phyloP scores from a whole-genome alignment of 208 protist genomes.

The Jaenimonas drosophilae region DNA sequence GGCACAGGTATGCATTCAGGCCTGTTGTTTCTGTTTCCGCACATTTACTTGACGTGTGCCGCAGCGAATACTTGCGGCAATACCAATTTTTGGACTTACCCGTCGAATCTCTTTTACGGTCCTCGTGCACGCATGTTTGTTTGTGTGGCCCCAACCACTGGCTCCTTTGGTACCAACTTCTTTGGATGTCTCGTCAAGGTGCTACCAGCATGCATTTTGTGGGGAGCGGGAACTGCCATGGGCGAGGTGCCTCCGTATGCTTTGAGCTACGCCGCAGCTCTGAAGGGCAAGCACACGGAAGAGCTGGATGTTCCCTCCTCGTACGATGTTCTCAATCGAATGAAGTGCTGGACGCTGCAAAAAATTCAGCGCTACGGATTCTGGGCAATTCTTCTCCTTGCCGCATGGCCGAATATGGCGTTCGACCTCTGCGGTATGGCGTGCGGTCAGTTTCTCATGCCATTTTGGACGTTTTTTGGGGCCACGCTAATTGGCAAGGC shows the following conservation, averaged over 20 bases:
- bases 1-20: conserved; percentile 94
- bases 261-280: conserved; percentile 84
- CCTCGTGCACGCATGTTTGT: conserved; percentile 53
- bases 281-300: conserved; percentile 31
- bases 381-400: conserved; percentile 90
- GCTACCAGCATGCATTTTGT: conserved; percentile 79
- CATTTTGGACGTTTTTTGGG: conserved; percentile 95
- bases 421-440: conserved; percentile 96
- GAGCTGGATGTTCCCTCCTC: conserved; percentile 27
- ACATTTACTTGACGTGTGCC: conserved; percentile 89
- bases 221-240: conserved; percentile 94
- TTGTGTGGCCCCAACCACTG: conserved; percentile 21
- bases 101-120: conserved; percentile 77
- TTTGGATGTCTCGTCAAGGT: conserved; percentile 54
- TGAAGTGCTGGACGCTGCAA: conserved; percentile 71
- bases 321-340: conserved; percentile 57
- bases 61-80: conserved; percentile 79
- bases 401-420: conserved; percentile 95
- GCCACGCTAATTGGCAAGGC: conserved; percentile 95
- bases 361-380: conserved; percentile 87
- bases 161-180: conserved; percentile 8
- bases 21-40: conserved; percentile 92
- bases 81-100: conserved; percentile 84
- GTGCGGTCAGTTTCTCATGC: conserved; percentile 94
- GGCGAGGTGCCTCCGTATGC: conserved; percentile 96